These are phyloP conservation scores for Phyllosticta ampelicida DNA, from an alignment of 2,329 filamentous ascomycete species.

Conservation along the genomic window DNA sequence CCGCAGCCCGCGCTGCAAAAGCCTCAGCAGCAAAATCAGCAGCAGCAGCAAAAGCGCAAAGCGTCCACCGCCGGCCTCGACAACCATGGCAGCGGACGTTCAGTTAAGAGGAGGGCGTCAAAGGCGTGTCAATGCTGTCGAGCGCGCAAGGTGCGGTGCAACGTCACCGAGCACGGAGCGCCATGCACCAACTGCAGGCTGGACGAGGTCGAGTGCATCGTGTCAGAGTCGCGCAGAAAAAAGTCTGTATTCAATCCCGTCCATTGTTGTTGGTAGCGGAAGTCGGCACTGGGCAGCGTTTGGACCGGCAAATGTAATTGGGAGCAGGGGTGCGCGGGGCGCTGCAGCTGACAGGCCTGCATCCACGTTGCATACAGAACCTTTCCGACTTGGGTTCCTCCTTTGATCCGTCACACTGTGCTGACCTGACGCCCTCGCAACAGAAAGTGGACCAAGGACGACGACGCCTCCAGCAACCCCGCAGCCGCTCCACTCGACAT, in stretches of 20 bases:
- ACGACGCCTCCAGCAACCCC: constrained; percentile 24
- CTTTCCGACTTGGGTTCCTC: not conserved
- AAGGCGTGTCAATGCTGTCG: constrained; percentile 85
- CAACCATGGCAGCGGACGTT: constrained; percentile 37
- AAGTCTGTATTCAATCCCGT: constrained; percentile 49
- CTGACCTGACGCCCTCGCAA: constrained; percentile 7
- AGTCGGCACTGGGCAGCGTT: not conserved
- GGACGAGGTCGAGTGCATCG: constrained; percentile 64
- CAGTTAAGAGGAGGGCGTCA: constrained; percentile 75
- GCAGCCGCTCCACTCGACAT: constrained; percentile 11
- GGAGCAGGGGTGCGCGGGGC: not conserved
- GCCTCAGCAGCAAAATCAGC: not conserved
- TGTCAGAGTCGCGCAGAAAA: constrained; percentile 66
- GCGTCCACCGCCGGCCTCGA: constrained; percentile 46
- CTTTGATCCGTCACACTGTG: not conserved
- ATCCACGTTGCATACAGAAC: not conserved
- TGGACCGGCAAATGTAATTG: not conserved
- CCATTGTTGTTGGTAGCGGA: not conserved
- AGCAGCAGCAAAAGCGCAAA: constrained; percentile 43
- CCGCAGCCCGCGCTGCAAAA: not conserved
- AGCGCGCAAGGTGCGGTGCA: constrained; percentile 82
- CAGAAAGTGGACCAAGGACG: constrained; percentile 35
- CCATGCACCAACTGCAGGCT: constrained; percentile 81
- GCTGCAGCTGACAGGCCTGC: not conserved
- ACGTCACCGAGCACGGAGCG: constrained; percentile 76